Conservation (phyloP, 345 rosid species). For the Rhodomyrtus tomentosa region DNA sequence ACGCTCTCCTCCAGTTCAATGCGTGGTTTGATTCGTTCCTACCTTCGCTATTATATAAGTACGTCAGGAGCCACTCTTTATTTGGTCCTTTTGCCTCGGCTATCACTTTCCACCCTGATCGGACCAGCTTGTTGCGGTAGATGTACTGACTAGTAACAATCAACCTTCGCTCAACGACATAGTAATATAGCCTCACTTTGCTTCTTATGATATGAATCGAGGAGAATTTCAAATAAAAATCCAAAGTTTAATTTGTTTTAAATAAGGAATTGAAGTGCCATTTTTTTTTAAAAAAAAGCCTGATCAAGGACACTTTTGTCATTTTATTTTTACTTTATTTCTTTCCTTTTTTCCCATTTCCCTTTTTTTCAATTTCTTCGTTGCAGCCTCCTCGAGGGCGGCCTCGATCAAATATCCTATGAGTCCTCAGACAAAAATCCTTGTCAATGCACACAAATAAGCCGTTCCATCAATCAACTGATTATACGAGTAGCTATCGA, state of each 20-base stretch:
- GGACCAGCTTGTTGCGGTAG: neutral
- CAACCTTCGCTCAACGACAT: neutral
- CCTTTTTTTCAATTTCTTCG: no score
- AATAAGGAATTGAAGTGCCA: no score
- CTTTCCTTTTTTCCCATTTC: no score
- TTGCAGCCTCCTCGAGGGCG: no score
- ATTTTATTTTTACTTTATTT: no score
- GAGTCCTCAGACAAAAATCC: neutral
- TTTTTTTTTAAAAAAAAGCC: no score
- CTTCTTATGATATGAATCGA: neutral
- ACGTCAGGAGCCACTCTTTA: fast-evolving
- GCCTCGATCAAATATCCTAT: neutral
- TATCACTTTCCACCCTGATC: neutral
- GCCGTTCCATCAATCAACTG: neutral
- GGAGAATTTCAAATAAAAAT: no score
- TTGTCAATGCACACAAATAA: neutral
- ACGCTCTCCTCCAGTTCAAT: fast-evolving
- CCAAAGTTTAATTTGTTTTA: no score
- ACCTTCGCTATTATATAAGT: neutral
- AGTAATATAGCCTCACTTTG: neutral
- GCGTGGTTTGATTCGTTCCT: fast-evolving
- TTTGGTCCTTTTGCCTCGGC: fast-evolving
- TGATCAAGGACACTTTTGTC: no score
- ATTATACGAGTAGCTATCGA: neutral
- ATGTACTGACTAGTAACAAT: neutral